Conservation (phyloP, 73 alveolate species). For the Stentor coeruleus region DNA sequence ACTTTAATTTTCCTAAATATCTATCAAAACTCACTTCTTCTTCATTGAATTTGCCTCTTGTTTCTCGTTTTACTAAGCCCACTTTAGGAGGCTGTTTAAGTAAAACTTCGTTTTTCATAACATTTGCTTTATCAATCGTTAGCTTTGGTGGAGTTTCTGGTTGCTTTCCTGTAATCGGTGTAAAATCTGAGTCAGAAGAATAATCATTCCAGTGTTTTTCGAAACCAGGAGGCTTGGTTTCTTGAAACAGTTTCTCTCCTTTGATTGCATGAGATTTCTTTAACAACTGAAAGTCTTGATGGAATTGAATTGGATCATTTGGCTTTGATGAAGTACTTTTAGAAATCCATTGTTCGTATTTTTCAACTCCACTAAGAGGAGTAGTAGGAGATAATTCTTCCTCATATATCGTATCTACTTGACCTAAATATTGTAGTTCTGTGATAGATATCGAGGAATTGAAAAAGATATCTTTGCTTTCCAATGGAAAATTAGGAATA, state of each 20-base stretch:
- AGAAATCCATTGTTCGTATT: constrained; percentile 3
- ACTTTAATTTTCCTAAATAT: constrained; percentile 12
- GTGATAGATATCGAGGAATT: constrained; percentile 18
- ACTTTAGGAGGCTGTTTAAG: neutral
- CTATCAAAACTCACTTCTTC: neutral
- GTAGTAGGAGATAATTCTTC: neutral
- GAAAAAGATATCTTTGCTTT: constrained; percentile 3
- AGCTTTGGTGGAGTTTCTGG: neutral
- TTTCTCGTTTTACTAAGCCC: constrained; percentile 21
- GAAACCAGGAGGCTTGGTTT: neutral
- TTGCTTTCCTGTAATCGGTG: neutral
- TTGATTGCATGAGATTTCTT: neutral
- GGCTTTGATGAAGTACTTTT: neutral
- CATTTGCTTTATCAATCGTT: neutral
- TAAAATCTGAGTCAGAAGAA: constrained; percentile 2
- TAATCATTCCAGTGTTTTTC: neutral
- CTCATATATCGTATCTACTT: neutral
- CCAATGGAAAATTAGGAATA: neutral
- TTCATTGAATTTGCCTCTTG: constrained; percentile 15
- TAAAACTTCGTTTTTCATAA: neutral
- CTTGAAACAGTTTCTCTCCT: neutral
- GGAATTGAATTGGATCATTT: neutral
- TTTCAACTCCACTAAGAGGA: constrained; percentile 2
- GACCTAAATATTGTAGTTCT: neutral
- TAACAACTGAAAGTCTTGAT: neutral